Evolutionary conservation across 78 protist genomes (phyloP).

Genomic region (Dictyostelium firmibasis): DNA sequence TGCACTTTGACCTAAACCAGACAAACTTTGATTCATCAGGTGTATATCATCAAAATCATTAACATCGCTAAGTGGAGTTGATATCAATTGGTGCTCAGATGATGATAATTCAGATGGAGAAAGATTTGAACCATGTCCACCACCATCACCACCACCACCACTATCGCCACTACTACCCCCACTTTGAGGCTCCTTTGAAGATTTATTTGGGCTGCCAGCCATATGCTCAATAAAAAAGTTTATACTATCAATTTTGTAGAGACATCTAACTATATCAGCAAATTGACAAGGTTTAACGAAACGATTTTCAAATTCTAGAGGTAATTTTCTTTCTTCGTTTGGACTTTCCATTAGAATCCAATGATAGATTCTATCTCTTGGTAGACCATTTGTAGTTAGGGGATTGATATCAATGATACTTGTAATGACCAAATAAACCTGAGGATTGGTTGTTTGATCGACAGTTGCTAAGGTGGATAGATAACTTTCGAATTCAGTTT

Average conservation of each 20-base stretch:
- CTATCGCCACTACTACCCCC: neutral
- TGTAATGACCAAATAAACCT: neutral
- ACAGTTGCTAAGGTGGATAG: neutral
- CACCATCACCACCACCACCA: neutral
- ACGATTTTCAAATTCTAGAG: neutral
- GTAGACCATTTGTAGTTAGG: neutral
- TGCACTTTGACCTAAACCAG: neutral
- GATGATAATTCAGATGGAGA: neutral
- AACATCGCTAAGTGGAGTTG: neutral
- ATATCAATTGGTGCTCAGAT: neutral
- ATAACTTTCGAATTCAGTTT: conserved; percentile 4
- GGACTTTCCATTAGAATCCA: neutral
- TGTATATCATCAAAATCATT: neutral
- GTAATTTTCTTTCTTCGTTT: conserved; percentile 13
- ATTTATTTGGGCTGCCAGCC: neutral
- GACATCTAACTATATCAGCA: conserved; percentile 29
- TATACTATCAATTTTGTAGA: neutral
- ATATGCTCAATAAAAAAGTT: neutral
- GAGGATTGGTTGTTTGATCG: neutral
- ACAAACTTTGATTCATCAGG: neutral
- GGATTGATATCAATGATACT: neutral
- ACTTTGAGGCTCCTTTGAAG: neutral
- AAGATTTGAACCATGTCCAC: neutral
- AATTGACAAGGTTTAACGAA: conserved; percentile 52
- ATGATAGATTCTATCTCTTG: neutral